Conservation (phyloP, 2,329 filamentous ascomycete genomes). For the Neonectria magnoliae region DNA sequence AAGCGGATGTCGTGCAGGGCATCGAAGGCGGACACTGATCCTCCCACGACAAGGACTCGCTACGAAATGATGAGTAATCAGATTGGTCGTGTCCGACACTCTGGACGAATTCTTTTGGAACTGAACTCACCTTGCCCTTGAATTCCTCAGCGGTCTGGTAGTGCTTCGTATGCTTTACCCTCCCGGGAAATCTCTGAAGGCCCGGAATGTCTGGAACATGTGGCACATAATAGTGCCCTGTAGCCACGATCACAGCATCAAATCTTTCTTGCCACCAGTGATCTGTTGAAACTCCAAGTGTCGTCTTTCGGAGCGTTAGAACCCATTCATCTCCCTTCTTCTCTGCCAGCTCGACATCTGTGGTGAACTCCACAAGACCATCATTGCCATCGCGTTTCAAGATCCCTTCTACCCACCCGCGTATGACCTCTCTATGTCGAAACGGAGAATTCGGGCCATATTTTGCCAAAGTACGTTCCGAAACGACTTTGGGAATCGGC, state of each 20-base stretch:
- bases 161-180: conserved; percentile 4
- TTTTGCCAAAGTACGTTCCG: neutral
- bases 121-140: neutral
- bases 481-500: neutral
- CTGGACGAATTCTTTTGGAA: neutral
- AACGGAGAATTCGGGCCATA: neutral
- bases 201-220: neutral
- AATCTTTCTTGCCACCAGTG: conserved; percentile 3
- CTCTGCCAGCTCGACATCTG: neutral
- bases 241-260: neutral
- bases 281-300: neutral
- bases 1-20: neutral
- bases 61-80: neutral
- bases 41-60: neutral
- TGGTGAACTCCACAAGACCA: neutral
- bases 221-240: neutral
- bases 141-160: neutral
- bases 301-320: neutral
- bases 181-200: neutral
- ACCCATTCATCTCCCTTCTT: neutral
- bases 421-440: neutral
- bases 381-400: neutral
- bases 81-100: neutral
- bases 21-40: neutral
- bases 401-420: neutral